Base-by-base conservation (phyloP, 768 basidiomycete species). In the Mycena latifolia region DNA sequence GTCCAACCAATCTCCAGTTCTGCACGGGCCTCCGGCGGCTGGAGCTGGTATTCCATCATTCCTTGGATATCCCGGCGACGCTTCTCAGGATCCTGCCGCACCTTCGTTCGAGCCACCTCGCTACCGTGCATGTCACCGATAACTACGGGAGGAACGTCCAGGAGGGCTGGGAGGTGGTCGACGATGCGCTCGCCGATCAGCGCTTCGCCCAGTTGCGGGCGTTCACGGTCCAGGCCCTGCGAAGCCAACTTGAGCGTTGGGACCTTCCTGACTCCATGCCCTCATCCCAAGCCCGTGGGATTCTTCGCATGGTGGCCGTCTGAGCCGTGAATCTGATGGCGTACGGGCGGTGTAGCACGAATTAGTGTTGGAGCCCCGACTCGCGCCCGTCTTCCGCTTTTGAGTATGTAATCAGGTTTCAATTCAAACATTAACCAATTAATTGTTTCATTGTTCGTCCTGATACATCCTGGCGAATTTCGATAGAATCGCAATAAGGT, bases 21-120 rank as follows among this genome's bases (percentile, higher is more conserved):
- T 27, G 63, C 45, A 64, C 50, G 3, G 50, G 50, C 7, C 55
- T 64, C 22, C 48, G 31, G 7, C 22, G 15, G 7, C 41, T 64
- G 12, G 50, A 57, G 3, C 29, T 64, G 2, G 55, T 43, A 3
- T 51, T 51, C 48, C 27, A 33, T 14, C 7, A 22, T n/a, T 2
- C 4, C 18, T 2, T 18, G 3, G n/a, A 22, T 22, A 28, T 64
- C 20, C n/a, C 55, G n/a, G 12, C 0, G 10, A 8, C 31, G 14
- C 31, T 46, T 18, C 24, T 35, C 20, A 14, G 11, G 1, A 25
- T 29, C 17, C 22, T 64, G 5, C 14, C 31, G 18, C 7, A n/a
- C 35, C 9, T 58, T 24, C 39, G 12, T 9, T 64, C 55, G 1
- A 29, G 12, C 22, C 18, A 10, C 15, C 55, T 63, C 20, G 7